These are phyloP conservation scores for Quercus suber DNA, from an alignment of 306 rosid species.

Conservation along the genomic window DNA sequence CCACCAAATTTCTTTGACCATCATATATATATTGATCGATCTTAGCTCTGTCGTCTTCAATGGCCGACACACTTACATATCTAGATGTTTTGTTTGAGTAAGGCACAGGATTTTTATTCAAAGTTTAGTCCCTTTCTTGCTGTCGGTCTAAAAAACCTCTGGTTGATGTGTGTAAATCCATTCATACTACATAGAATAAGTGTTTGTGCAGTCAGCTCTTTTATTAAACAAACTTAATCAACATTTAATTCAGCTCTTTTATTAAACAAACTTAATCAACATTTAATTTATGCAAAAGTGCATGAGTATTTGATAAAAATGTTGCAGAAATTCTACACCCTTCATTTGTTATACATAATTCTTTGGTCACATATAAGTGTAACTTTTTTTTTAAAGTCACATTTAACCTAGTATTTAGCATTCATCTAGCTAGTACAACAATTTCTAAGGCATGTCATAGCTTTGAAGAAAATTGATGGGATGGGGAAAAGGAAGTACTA, in stretches of 20 bases:
- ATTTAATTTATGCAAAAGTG: neutral
- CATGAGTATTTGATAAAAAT: neutral
- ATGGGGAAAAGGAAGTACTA: too few relatives aligned
- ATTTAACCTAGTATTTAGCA: too few relatives aligned
- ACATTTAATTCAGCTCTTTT: conserved; percentile 14
- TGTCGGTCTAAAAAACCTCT: conserved; percentile 10
- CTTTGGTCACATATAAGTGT: too few relatives aligned
- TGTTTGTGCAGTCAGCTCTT: conserved; percentile 19
- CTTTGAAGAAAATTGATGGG: too few relatives aligned
- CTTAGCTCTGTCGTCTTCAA: too few relatives aligned
- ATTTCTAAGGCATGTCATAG: too few relatives aligned
- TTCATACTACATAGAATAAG: neutral
- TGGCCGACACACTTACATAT: neutral
- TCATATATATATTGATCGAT: too few relatives aligned
- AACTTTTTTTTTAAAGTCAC: too few relatives aligned
- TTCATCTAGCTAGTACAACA: too few relatives aligned
- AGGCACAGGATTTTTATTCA: neutral
- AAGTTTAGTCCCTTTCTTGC: conserved; percentile 39
- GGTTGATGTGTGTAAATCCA: neutral
- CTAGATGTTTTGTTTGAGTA: conserved; percentile 6
- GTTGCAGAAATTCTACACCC: neutral
- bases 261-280: neutral
- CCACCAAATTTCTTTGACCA: too few relatives aligned
- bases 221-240: neutral
- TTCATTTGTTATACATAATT: neutral